Conservation (phyloP, 2,329 filamentous ascomycete species). For the Cercospora nicotianae region DNA sequence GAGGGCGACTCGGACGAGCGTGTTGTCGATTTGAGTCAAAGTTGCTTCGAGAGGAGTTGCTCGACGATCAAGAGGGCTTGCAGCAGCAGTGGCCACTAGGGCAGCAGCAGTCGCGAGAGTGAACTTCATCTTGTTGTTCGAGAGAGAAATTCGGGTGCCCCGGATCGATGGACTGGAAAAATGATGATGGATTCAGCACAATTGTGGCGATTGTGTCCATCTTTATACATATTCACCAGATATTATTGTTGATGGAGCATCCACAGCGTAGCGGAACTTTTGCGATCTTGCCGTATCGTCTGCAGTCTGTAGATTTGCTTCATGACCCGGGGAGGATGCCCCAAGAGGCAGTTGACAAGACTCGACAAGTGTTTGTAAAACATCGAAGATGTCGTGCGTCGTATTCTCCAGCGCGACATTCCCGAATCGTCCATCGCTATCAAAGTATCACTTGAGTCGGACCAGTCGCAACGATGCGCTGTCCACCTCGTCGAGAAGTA, state of each 20-base stretch:
- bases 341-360: constrained; percentile 1
- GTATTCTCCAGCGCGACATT: not conserved
- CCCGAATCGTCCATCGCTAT: not conserved
- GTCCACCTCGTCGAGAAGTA: not conserved
- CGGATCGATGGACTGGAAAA: not conserved
- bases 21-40: not conserved
- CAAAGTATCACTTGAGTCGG: not conserved
- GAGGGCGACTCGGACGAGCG: not conserved
- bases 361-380: not conserved
- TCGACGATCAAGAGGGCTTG: not conserved
- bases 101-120: not conserved
- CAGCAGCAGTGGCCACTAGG: not conserved
- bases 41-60: constrained; percentile 1
- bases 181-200: not conserved
- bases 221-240: not conserved
- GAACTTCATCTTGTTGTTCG: not conserved
- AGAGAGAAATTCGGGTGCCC: not conserved
- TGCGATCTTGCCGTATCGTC: not conserved
- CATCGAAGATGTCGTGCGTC: not conserved
- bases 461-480: not conserved
- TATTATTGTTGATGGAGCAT: not conserved
- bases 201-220: not conserved
- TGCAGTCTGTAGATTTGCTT: not conserved
- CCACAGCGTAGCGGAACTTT: not conserved
- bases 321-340: not conserved